A percentile compares a stretch with the other conserved stretches of the same genome.
Conservation (phyloP, 768 basidiomycete genomes). For the Stropharia rugosoannulata region DNA sequence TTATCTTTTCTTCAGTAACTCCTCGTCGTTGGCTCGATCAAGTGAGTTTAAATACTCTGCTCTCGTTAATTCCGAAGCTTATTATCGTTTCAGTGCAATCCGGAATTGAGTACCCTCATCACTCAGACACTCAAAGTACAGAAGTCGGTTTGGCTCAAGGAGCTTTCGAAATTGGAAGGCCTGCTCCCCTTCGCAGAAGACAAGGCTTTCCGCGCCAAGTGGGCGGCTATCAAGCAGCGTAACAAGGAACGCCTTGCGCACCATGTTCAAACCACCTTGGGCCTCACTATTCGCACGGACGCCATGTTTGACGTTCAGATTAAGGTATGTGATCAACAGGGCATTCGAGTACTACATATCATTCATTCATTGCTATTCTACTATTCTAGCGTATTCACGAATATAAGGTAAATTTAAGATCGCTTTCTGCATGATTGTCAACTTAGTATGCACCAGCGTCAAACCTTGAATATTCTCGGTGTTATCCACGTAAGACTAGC, state of each 20-base stretch:
- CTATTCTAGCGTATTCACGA: slow-evolving; percentile 80
- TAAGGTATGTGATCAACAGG: slow-evolving; percentile 45
- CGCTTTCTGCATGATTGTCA: not conserved
- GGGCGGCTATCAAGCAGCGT: slow-evolving; percentile 81
- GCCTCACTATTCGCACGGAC: slow-evolving; percentile 66
- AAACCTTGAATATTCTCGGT: slow-evolving; percentile 91
- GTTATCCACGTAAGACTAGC: slow-evolving; percentile 69
- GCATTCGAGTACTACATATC: not conserved
- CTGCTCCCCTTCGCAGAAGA: slow-evolving; percentile 73
- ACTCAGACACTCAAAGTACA: slow-evolving; percentile 75
- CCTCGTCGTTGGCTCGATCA: slow-evolving; percentile 93
- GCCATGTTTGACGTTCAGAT: slow-evolving; percentile 94
- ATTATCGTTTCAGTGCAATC: slow-evolving; percentile 63
- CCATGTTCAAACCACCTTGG: slow-evolving; percentile 69
- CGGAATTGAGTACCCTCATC: slow-evolving; percentile 81
- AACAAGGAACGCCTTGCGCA: slow-evolving; percentile 91
- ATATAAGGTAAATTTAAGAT: slow-evolving; percentile 58
- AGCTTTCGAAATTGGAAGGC: slow-evolving; percentile 76
- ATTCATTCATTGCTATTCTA: not conserved
- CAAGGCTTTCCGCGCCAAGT: slow-evolving; percentile 71
- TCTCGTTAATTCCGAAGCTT: not conserved
- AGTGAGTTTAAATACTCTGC: slow-evolving; percentile 23
- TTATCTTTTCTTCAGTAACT: slow-evolving; percentile 54
- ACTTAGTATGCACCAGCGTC: slow-evolving; percentile 52
- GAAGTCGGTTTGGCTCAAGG: slow-evolving; percentile 82